Conservation (phyloP, 2,329 filamentous ascomycete genomes). For the Aspergillus proliferans region DNA sequence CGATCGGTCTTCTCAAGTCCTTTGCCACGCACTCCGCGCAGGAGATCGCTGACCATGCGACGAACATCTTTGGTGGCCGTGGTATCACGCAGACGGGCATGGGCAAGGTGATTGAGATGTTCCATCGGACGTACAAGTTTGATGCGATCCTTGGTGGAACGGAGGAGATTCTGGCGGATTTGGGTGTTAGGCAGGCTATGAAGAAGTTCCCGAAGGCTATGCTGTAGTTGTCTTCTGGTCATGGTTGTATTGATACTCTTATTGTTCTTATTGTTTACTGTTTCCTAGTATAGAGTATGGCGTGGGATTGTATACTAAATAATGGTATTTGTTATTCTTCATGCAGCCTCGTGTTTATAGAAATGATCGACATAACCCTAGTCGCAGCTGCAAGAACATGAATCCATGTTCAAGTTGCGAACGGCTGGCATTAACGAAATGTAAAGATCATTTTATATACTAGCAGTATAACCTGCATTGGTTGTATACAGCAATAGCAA, state of each 20-base stretch:
- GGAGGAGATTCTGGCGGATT: conserved; percentile 74
- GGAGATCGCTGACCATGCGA: conserved; percentile 75
- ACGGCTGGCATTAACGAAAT: no score
- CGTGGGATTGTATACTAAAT: background rate
- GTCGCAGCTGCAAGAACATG: no score
- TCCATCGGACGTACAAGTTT: conserved; percentile 78
- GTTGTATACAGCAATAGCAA: no score
- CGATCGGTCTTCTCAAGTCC: conserved; percentile 77
- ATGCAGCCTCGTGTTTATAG: no score
- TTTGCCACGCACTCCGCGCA: conserved; percentile 69
- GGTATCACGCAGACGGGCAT: conserved; percentile 76
- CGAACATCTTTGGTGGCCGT: conserved; percentile 80
- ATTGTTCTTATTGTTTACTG: background rate
- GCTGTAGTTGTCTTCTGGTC: conserved; percentile 47
- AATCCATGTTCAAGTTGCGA: no score
- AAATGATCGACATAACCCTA: no score
- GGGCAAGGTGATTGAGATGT: conserved; percentile 77
- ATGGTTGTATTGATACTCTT: background rate
- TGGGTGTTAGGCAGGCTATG: conserved; percentile 78
- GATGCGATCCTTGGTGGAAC: conserved; percentile 72
- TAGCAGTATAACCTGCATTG: no score
- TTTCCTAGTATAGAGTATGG: background rate
- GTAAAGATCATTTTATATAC: no score
- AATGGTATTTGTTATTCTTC: no score
- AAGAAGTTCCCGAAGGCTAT: conserved; percentile 79